Base-by-base conservation (phyloP, 116 monocot species). In the Iris pallida region DNA sequence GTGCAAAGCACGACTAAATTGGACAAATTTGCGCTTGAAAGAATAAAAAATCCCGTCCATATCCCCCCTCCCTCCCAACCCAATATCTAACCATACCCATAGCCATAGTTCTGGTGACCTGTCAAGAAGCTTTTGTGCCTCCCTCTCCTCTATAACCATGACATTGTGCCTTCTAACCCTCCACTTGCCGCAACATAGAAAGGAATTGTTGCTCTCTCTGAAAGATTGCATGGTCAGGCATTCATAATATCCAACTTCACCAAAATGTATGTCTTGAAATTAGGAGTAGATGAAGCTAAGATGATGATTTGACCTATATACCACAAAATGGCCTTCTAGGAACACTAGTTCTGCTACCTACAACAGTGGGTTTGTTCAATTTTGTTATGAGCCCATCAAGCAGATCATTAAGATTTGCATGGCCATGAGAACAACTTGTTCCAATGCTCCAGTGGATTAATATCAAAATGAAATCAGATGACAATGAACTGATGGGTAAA, bases 301-400 rank as follows among this genome's bases (percentile, higher is more conserved):
- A 76, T 76, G 70, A 76, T 76, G 76, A 64, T 76, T 76, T 47
- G 76, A 76, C 17, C 76, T 70, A 3, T 55, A 64, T n/a, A 76
- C 76, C 8, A 76, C 49, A 64, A 76, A 76, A 64, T 76, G 76
- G 76, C 69, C 69, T 10, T 64, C 5, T 15, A 76, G 70, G 65
- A 53, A 55, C 48, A 70, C 76, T 6, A 70, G 76, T 7, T 64
- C 76, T 57, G 45, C 76, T 15, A 57, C 65, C 19, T 76, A 70
- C 57, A 76, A 76, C 48, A 69, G 76, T 59, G 76, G 76, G 19
- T 76, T 76, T 56, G 76, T 76, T 8, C 76, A 70, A 57, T 70
- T 76, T 49, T 76, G 76, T 10, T 76, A 70, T 16, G 76, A 76
- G 9, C 76, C 76, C 9, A 76, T 76, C 56, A 76, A 76, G 64